Conservation (phyloP, 148 eudicot species). For the Camellia lanceoleosa region DNA sequence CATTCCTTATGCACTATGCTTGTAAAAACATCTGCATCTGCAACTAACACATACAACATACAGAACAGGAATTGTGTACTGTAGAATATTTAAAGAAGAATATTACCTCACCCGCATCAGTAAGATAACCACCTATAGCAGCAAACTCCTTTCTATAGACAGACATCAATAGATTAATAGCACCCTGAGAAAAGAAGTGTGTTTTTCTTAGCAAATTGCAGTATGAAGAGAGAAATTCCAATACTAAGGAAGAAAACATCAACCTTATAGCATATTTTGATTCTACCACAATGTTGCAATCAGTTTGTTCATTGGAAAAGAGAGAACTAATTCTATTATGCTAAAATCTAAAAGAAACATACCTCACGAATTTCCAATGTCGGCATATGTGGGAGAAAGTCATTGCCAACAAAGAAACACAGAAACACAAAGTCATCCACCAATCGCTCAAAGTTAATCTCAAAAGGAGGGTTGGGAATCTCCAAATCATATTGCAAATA, state of each 20-base stretch:
- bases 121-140: slow-evolving; percentile 96
- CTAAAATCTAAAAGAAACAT: slow-evolving; percentile 18
- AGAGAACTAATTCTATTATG: background rate
- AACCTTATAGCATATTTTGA: background rate
- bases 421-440: slow-evolving; percentile 96
- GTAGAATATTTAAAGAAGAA: slow-evolving; percentile 10
- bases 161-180: slow-evolving; percentile 83
- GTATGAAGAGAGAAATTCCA: background rate
- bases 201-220: background rate
- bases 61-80: background rate
- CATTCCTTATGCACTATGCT: background rate
- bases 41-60: slow-evolving; percentile 6
- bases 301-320: background rate
- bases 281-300: background rate
- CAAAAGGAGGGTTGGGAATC: slow-evolving; percentile 69
- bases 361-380: slow-evolving; percentile 99
- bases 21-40: background rate
- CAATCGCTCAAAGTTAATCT: slow-evolving; percentile 74
- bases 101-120: slow-evolving; percentile 97
- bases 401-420: slow-evolving; percentile 99
- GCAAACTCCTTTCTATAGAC: slow-evolving; percentile 78
- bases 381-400: slow-evolving; percentile 99
- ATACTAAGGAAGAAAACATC: slow-evolving; percentile 4
- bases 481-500: slow-evolving; percentile 87
- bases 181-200: slow-evolving; percentile 61